A percentile compares a stretch with the other conserved stretches of the same genome.
Conservation (phyloP, 1,284 basidiomycete genomes). For the Hymenochaete sp. region DNA sequence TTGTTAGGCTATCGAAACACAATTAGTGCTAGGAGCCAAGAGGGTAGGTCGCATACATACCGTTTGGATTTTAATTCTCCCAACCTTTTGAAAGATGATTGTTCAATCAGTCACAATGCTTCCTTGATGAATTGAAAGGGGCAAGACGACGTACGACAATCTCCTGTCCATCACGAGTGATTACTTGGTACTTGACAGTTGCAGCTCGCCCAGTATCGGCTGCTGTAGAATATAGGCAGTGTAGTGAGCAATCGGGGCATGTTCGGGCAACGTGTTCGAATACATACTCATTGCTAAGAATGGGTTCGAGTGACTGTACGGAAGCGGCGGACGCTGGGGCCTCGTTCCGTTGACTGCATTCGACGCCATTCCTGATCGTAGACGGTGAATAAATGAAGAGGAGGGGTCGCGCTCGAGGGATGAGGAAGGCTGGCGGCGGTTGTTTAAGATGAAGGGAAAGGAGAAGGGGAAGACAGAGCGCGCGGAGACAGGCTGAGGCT, state of each 20-base stretch:
- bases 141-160: conserved; percentile 43
- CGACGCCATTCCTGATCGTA: not conserved
- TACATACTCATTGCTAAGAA: conserved; percentile 7
- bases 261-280: conserved; percentile 5
- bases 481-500: conserved; percentile 5
- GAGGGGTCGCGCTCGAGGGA: not conserved
- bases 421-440: not conserved
- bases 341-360: conserved; percentile 18
- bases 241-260: not conserved
- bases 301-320: conserved; percentile 32
- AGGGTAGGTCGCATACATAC: conserved; percentile 36
- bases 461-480: conserved; percentile 9
- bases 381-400: too few relatives aligned
- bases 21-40: too few relatives aligned
- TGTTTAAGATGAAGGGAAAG: not conserved
- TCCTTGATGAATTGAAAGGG: conserved; percentile 4
- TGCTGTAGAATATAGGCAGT: conserved; percentile 11
- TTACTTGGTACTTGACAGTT: conserved; percentile 62
- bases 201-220: conserved; percentile 28
- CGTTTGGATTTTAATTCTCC: conserved; percentile 89
- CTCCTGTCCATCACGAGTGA: conserved; percentile 54
- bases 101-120: conserved; percentile 19
- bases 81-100: conserved; percentile 44
- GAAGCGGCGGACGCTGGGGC: conserved; percentile 32
- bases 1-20: conserved; percentile 37